Conservation (phyloP, 345 rosid genomes). For the Conringia planisiliqua region DNA sequence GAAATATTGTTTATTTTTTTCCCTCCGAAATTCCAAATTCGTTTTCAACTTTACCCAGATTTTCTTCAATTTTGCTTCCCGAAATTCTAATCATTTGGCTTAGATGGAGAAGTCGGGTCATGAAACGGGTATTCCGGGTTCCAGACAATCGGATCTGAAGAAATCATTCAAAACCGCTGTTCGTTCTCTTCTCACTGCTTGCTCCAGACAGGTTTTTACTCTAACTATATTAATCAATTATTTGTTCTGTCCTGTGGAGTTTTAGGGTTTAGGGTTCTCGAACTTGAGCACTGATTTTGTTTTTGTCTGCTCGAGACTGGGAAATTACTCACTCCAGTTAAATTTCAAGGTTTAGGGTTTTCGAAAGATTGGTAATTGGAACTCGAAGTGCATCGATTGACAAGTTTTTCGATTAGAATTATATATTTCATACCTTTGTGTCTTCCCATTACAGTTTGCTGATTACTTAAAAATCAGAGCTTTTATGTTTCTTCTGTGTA, state of each 20-base stretch:
- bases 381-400: not conserved
- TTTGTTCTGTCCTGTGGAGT: not conserved
- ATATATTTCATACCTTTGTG: not conserved
- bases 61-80: not conserved
- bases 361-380: not conserved
- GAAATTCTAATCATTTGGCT: not conserved
- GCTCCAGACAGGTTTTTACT: conserved; percentile 47
- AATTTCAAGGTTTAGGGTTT: not conserved
- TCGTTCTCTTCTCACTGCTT: conserved; percentile 60
- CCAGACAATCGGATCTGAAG: conserved; percentile 42
- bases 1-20: not conserved
- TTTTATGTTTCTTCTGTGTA: not conserved
- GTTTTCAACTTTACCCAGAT: not conserved
- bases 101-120: conserved; percentile 27
- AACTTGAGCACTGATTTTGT: too few species aligned
- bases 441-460: not conserved
- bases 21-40: not conserved
- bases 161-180: conserved; percentile 55
- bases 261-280: too few species aligned
- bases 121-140: conserved; percentile 23
- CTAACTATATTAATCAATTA: not conserved
- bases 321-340: too few species aligned
- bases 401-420: not conserved
- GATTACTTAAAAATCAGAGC: not conserved
- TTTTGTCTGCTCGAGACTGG: too few species aligned